A percentile compares a stretch with the other conserved stretches of the same genome.
Conservation (phyloP, 1,284 basidiomycete species). For the Cerioporus squamosus region DNA sequence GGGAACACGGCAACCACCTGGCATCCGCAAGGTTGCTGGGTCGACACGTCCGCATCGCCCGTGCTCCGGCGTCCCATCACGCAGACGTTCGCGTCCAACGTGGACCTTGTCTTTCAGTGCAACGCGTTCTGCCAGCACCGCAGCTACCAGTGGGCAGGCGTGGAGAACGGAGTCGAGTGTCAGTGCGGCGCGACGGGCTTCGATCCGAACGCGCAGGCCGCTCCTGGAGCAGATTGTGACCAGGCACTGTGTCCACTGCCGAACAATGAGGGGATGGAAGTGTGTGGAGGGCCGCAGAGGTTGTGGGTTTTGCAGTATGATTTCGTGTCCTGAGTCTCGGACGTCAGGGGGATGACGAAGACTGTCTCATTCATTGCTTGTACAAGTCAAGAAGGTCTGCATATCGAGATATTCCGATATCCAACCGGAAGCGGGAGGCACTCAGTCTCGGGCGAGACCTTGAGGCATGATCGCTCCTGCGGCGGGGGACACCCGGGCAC, state of each 20-base stretch:
- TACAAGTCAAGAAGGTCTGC: no score
- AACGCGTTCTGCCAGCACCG: conserved; percentile 9
- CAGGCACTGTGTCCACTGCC: no score
- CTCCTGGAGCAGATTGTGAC: no score
- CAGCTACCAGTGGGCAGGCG: conserved; percentile 11
- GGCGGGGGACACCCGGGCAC: conserved; percentile 31
- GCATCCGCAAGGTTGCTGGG: background rate
- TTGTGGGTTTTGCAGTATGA: no score
- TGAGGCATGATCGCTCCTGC: conserved; percentile 46
- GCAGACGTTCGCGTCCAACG: conserved; percentile 9
- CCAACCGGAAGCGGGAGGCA: background rate
- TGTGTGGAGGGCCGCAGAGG: no score
- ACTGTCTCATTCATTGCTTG: no score
- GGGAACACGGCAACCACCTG: background rate
- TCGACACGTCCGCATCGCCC: background rate
- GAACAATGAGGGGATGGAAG: no score
- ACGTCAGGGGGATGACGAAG: no score
- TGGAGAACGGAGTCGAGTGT: conserved; percentile 10
- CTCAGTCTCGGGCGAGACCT: background rate
- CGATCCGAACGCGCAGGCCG: no score
- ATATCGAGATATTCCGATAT: no score
- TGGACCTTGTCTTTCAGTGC: conserved; percentile 13
- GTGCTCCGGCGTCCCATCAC: background rate
- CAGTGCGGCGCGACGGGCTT: conserved; percentile 6
- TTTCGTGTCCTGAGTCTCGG: no score